Evolutionary conservation across 1,139 yeast species (phyloP).

Genomic region (Hemisphaericaspora lyxosophila): DNA sequence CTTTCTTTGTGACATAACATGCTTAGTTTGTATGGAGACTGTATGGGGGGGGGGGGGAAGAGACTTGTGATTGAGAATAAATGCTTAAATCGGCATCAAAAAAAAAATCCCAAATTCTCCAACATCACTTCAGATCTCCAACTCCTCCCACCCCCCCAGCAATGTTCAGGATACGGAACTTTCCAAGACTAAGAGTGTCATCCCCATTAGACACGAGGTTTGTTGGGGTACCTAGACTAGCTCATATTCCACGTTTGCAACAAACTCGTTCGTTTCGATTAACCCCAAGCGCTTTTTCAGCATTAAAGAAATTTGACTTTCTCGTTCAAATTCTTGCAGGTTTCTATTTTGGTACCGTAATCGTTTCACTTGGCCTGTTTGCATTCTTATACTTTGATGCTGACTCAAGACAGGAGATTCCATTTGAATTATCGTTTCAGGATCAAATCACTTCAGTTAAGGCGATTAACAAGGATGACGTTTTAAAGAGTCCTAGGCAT

Average conservation of each 20-base stretch:
- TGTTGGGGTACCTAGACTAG: neutral
- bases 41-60: too few species aligned
- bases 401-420: slow-evolving; percentile 39
- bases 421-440: slow-evolving; percentile 35
- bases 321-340: slow-evolving; percentile 31
- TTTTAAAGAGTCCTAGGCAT: slow-evolving; percentile 40
- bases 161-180: neutral
- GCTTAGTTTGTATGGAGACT: neutral
- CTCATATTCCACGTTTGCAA: neutral
- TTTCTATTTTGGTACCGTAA: slow-evolving; percentile 44
- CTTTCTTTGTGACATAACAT: slow-evolving; percentile 5
- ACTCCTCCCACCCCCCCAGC: neutral
- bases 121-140: neutral
- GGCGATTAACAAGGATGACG: slow-evolving; percentile 49
- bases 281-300: neutral
- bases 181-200: neutral
- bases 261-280: slow-evolving; percentile 1
- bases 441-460: slow-evolving; percentile 42
- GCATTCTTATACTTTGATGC: slow-evolving; percentile 45
- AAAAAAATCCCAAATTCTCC: neutral
- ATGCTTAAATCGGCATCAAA: too few species aligned
- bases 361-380: slow-evolving; percentile 41
- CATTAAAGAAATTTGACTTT: neutral
- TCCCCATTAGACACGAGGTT: neutral
- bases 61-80: too few species aligned